Conservation (phyloP, 1,139 yeast species). For the Blastobotrys raffinosifermentans region DNA sequence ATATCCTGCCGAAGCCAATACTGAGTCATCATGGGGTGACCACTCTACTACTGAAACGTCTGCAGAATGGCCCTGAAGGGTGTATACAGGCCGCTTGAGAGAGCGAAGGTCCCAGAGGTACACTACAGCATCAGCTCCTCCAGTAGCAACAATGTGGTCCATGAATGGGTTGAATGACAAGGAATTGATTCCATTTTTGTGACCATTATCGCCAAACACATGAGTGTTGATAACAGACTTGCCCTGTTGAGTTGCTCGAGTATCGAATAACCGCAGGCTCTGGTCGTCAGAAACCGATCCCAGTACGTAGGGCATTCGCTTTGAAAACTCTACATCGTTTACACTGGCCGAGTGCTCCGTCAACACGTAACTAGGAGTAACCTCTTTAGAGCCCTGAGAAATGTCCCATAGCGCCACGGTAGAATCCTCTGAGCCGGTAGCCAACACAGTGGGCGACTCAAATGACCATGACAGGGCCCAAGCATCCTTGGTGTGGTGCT, state of each 20-base stretch:
- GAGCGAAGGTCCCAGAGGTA: slow-evolving; percentile 66
- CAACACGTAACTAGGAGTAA: slow-evolving; percentile 20
- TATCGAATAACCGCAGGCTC: slow-evolving; percentile 63
- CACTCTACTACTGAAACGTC: slow-evolving; percentile 70
- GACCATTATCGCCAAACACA: slow-evolving; percentile 30
- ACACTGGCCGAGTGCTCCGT: slow-evolving; percentile 30
- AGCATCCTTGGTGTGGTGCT: slow-evolving; percentile 62
- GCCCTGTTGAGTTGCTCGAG: slow-evolving; percentile 35
- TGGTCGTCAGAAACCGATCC: slow-evolving; percentile 75
- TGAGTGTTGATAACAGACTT: slow-evolving; percentile 15
- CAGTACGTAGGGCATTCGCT: slow-evolving; percentile 44
- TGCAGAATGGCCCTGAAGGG: slow-evolving; percentile 48
- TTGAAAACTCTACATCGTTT: slow-evolving; percentile 44
- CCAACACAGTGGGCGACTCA: slow-evolving; percentile 32
- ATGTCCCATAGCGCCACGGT: slow-evolving; percentile 68
- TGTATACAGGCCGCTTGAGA: slow-evolving; percentile 30
- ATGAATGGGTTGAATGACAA: slow-evolving; percentile 57
- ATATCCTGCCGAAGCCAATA: slow-evolving; percentile 67
- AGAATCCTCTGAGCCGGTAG: slow-evolving; percentile 65
- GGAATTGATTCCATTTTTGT: slow-evolving; percentile 51
- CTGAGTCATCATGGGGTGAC: slow-evolving; percentile 59
- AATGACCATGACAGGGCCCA: slow-evolving; percentile 65
- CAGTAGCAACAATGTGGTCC: slow-evolving; percentile 57
- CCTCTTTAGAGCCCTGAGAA: slow-evolving; percentile 7
- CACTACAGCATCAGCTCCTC: slow-evolving; percentile 55